Evolutionary conservation across 148 eudicot species (phyloP).

Genomic region (Euryodendron excelsum): DNA sequence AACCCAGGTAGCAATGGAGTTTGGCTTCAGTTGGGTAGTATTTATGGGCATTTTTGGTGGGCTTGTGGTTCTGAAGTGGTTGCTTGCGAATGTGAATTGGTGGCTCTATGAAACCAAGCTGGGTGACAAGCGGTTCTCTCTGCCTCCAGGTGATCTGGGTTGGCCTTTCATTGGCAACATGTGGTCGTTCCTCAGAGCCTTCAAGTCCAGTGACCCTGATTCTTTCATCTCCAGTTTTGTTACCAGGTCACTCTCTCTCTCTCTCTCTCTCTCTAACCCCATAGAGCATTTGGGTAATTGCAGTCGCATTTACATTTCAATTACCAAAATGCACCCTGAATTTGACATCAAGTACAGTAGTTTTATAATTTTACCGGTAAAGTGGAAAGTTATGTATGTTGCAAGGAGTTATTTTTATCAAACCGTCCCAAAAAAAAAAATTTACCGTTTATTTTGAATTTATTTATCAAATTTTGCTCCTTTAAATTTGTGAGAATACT

Average conservation of each 20-base stretch:
- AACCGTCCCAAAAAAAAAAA: too few relatives aligned
- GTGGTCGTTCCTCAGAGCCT: constrained; percentile 77
- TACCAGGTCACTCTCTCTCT: constrained; percentile 36
- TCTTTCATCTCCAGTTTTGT: constrained; percentile 50
- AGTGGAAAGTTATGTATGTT: too few relatives aligned
- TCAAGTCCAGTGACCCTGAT: constrained; percentile 74
- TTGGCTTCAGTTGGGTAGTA: neutral
- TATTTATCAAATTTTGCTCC: too few relatives aligned
- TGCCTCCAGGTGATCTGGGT: constrained; percentile 84
- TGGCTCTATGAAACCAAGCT: constrained; percentile 52
- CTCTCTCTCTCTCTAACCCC: constrained; percentile 16
- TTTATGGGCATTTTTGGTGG: constrained; percentile 11
- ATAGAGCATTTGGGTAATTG: too few relatives aligned
- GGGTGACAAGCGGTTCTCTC: constrained; percentile 36
- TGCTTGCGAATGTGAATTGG: constrained; percentile 36
- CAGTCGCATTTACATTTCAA: too few relatives aligned
- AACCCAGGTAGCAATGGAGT: too few relatives aligned
- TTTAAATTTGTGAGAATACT: too few relatives aligned
- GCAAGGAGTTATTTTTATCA: too few relatives aligned
- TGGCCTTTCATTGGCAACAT: constrained; percentile 82
- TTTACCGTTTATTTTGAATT: too few relatives aligned
- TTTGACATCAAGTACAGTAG: too few relatives aligned
- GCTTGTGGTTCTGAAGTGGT: constrained; percentile 21
- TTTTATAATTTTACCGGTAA: too few relatives aligned
- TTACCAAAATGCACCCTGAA: too few relatives aligned